phyloP scores from a whole-genome alignment of 2,329 filamentous ascomycete species.

The Colletotrichum magnum region DNA sequence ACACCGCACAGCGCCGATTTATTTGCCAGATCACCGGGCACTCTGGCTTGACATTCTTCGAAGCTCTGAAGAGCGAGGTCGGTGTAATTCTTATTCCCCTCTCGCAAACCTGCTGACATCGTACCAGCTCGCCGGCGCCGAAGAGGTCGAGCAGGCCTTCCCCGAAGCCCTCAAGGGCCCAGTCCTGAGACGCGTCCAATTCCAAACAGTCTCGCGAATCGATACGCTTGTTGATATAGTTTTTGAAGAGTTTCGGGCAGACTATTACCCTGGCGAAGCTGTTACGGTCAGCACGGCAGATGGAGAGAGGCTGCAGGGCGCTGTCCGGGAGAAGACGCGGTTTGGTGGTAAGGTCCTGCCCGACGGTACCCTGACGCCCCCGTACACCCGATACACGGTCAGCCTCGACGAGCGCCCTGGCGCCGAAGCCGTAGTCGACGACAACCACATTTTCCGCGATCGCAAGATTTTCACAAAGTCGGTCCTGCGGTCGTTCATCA shows the following conservation, averaged over 20 bases:
- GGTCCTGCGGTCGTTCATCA: slow-evolving; percentile 93
- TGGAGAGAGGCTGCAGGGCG: slow-evolving; percentile 78
- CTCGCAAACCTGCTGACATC: slow-evolving; percentile 23
- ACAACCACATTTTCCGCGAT: slow-evolving; percentile 87
- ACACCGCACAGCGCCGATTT: slow-evolving; percentile 77
- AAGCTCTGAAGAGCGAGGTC: slow-evolving; percentile 93
- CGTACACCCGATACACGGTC: slow-evolving; percentile 86
- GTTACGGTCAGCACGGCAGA: slow-evolving; percentile 81
- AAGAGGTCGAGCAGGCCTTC: slow-evolving; percentile 92
- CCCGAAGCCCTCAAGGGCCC: slow-evolving; percentile 93
- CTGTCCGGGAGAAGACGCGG: slow-evolving; percentile 87
- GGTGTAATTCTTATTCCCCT: slow-evolving; percentile 48
- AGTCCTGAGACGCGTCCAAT: slow-evolving; percentile 91
- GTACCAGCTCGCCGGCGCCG: slow-evolving; percentile 79
- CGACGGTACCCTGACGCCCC: slow-evolving; percentile 78
- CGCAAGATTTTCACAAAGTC: slow-evolving; percentile 95
- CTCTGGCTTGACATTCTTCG: slow-evolving; percentile 91
- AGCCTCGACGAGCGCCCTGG: slow-evolving; percentile 77
- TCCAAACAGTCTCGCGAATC: slow-evolving; percentile 89
- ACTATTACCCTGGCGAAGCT: slow-evolving; percentile 91
- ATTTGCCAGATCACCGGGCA: slow-evolving; percentile 97
- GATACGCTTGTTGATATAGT: slow-evolving; percentile 82
- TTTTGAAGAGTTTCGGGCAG: slow-evolving; percentile 85
- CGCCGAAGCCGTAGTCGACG: slow-evolving; percentile 84
- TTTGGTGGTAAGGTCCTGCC: slow-evolving; percentile 74